A percentile compares a stretch with the other conserved stretches of the same genome.
phyloP scores from a whole-genome alignment of 805 yeast genomes.

The Wickerhamomyces silvicola region DNA sequence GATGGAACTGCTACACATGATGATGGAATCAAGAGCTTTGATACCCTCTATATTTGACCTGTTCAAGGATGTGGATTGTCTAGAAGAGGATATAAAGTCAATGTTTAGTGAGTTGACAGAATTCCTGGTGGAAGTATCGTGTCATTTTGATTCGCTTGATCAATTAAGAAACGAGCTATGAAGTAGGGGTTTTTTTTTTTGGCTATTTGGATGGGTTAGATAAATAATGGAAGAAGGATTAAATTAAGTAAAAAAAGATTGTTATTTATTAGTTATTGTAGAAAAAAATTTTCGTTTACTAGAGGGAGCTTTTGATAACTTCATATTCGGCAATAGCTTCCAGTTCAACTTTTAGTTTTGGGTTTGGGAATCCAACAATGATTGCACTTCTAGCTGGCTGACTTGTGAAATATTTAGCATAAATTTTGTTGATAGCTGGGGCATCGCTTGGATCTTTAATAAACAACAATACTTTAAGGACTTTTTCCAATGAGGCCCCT shows the following conservation, averaged over 20 bases:
- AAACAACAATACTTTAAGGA: constrained; percentile 44
- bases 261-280: too few species aligned
- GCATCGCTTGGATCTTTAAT: constrained; percentile 38
- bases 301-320: constrained; percentile 7
- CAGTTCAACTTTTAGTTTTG: constrained; percentile 43
- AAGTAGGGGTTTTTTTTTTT: too few species aligned
- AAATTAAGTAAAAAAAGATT: too few species aligned
- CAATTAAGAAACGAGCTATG: neutral
- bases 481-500: constrained; percentile 40
- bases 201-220: too few species aligned
- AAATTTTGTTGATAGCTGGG: constrained; percentile 38
- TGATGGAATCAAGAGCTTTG: constrained; percentile 4
- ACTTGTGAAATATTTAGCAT: constrained; percentile 37
- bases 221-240: too few species aligned
- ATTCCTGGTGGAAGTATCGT: constrained; percentile 3
- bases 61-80: constrained; percentile 7
- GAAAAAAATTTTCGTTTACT: too few species aligned
- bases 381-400: constrained; percentile 51
- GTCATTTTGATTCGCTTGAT: neutral
- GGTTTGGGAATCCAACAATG: constrained; percentile 45
- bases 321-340: constrained; percentile 38
- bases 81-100: constrained; percentile 6
- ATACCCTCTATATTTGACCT: constrained; percentile 6
- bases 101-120: constrained; percentile 5
- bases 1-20: constrained; percentile 5